Base-by-base conservation (phyloP, 73 alveolate genomes). In the Tetrahymena borealis region DNA sequence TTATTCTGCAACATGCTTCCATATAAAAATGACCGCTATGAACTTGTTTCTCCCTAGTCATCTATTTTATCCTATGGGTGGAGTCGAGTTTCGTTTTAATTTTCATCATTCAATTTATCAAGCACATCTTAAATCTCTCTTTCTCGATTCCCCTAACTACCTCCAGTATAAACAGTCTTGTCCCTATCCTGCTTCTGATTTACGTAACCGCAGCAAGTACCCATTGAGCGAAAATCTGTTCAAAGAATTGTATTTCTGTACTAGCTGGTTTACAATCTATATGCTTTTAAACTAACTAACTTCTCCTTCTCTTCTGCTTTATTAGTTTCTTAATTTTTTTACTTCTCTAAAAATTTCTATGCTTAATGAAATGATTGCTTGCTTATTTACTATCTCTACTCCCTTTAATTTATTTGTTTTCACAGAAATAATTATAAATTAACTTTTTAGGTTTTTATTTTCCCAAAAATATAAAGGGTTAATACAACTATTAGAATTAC, bases 191-290 rank as follows among this genome's bases (percentile, higher is more conserved):
- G 28, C 85, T 60, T 60, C 85, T 60, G 85, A 60, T 60, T 60
- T 35, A 60, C 85, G 28, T 60, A 60, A 60, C 85, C 85, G 85
- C 85, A 60, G 85, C 85, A 60, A 60, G 85, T 60, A 60, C 85
- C 85, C 85, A 60, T 60, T 60, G n/a, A 60, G n/a, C 28, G 37
- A 60, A 60, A 24, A n/a, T 60, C 85, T 60, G 37, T 35, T 60
- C 15, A 60, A 60, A 60, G 85, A 60, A 60, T 60, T 60, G 85
- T 35, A 24, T 60, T 18, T 60, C 28, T 60, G 85, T 60, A 60
- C 85, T 60, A 60, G 85, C 85, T 32, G 85, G 20, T 60, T 60
- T 60, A 18, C 9, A 18, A 60, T n/a, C n/a, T n/a, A n/a, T n/a
- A n/a, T n/a, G n/a, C n/a, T n/a, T n/a, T n/a, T n/a, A n/a, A n/a